These are phyloP conservation scores for Withania somnifera DNA, from an alignment of 305 asterid genomes.

Conservation along the genomic window DNA sequence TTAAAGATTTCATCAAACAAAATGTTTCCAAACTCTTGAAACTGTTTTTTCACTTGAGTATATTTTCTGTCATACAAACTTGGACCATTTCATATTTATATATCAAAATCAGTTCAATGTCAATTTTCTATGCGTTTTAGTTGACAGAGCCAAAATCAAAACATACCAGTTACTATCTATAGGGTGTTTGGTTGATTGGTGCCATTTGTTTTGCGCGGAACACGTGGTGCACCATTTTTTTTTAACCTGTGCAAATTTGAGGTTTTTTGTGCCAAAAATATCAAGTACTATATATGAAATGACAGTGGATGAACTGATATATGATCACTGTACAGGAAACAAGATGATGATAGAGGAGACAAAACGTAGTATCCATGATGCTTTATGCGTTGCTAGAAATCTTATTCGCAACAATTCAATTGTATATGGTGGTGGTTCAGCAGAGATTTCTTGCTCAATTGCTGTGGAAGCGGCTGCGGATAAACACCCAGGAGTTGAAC, in stretches of 20 bases:
- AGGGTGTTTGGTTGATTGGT: neutral
- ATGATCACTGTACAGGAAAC: constrained; percentile 49
- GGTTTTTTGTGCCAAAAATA: neutral
- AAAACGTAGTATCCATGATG: constrained; percentile 89
- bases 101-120: neutral
- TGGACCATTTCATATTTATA: neutral
- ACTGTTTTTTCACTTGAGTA: neutral
- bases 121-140: neutral
- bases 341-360: constrained; percentile 98
- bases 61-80: neutral
- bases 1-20: neutral
- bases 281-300: neutral
- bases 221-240: neutral
- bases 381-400: constrained; percentile 83
- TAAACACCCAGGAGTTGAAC: constrained; percentile 84
- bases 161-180: neutral
- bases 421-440: constrained; percentile 96
- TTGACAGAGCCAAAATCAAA: neutral
- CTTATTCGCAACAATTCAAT: constrained; percentile 87
- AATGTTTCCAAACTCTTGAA: neutral
- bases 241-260: neutral
- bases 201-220: neutral
- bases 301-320: neutral
- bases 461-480: constrained; percentile 97
- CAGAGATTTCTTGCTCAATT: constrained; percentile 82